These are phyloP conservation scores for Daldinia concentrica DNA, from an alignment of 495 filamentous ascomycete genomes.

Conservation along the genomic window DNA sequence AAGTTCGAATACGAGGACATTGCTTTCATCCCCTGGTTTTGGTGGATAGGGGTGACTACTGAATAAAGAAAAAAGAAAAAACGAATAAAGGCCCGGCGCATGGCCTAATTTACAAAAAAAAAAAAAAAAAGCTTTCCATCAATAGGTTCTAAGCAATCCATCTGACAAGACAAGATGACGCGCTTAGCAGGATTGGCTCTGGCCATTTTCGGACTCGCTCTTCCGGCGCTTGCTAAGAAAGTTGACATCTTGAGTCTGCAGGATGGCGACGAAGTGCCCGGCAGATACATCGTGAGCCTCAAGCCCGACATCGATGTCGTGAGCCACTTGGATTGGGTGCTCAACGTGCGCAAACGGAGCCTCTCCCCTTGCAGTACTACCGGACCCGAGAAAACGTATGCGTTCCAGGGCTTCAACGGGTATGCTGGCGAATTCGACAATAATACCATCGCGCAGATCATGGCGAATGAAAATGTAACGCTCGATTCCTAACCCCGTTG, in stretches of 20 bases:
- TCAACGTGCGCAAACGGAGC: slow-evolving; percentile 8
- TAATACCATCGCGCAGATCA: slow-evolving; percentile 50
- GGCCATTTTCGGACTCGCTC: slow-evolving; percentile 18
- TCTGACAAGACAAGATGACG: slow-evolving; percentile 23
- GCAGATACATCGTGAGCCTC: slow-evolving; percentile 65
- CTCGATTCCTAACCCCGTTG: not conserved
- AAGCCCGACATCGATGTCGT: slow-evolving; percentile 46
- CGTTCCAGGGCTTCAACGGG: slow-evolving; percentile 50
- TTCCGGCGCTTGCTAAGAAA: slow-evolving; percentile 13
- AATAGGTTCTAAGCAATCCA: not conserved
- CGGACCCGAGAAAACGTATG: slow-evolving; percentile 50
- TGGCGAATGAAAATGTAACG: slow-evolving; percentile 48
- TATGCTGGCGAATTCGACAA: slow-evolving; percentile 50
- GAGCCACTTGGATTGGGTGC: slow-evolving; percentile 22
- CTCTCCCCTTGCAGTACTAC: slow-evolving; percentile 29
- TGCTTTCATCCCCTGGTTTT: not conserved
- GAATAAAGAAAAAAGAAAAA: slow-evolving; percentile 2
- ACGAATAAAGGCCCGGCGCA: not conserved
- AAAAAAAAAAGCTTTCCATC: not conserved
- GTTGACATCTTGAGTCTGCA: slow-evolving; percentile 18
- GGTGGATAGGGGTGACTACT: slow-evolving; percentile 12
- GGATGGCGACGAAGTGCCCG: slow-evolving; percentile 48
- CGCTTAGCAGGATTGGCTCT: slow-evolving; percentile 7
- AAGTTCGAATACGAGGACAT: slow-evolving; percentile 30
- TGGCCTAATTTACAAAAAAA: not conserved